A percentile compares a stretch with the other conserved stretches of the same genome.
phyloP scores from a whole-genome alignment of 805 yeast genomes.

The Candida arabinofermentans region DNA sequence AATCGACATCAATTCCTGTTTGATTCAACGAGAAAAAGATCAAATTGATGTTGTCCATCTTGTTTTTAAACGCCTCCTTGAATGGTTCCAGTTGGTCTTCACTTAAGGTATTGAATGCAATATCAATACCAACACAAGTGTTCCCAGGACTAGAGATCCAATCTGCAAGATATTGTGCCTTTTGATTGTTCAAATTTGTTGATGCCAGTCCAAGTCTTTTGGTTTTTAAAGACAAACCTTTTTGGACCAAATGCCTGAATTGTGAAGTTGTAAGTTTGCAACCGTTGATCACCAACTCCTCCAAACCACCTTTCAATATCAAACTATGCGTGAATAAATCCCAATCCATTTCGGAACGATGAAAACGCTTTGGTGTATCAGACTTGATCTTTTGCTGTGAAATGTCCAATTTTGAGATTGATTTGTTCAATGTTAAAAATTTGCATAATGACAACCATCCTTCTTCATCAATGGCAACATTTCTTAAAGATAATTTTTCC shows the following conservation, averaged over 20 bases:
- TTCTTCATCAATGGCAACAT: constrained; percentile 62
- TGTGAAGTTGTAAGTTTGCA: constrained; percentile 43
- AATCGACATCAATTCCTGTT: constrained; percentile 38
- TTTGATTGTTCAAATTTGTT: constrained; percentile 40
- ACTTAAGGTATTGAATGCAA: constrained; percentile 51
- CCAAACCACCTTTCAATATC: constrained; percentile 47
- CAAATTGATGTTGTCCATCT: constrained; percentile 29
- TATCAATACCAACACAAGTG: constrained; percentile 51
- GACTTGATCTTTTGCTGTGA: constrained; percentile 51
- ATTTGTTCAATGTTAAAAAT: constrained; percentile 39
- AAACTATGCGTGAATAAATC: constrained; percentile 41
- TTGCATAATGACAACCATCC: constrained; percentile 53
- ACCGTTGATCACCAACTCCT: constrained; percentile 55
- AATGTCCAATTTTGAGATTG: constrained; percentile 49
- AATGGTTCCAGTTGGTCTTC: constrained; percentile 44
- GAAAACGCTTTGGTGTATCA: constrained; percentile 35
- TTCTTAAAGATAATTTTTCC: constrained; percentile 57
- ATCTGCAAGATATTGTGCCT: constrained; percentile 38
- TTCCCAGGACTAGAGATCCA: constrained; percentile 44
- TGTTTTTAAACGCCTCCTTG: constrained; percentile 35
- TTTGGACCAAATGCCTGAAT: constrained; percentile 37
- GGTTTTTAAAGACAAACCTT: constrained; percentile 40
- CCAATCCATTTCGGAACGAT: constrained; percentile 53
- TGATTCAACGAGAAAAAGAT: constrained; percentile 51
- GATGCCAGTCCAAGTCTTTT: constrained; percentile 52